Base-by-base conservation (phyloP, 148 eudicot species). In the Chenopodium formosanum region DNA sequence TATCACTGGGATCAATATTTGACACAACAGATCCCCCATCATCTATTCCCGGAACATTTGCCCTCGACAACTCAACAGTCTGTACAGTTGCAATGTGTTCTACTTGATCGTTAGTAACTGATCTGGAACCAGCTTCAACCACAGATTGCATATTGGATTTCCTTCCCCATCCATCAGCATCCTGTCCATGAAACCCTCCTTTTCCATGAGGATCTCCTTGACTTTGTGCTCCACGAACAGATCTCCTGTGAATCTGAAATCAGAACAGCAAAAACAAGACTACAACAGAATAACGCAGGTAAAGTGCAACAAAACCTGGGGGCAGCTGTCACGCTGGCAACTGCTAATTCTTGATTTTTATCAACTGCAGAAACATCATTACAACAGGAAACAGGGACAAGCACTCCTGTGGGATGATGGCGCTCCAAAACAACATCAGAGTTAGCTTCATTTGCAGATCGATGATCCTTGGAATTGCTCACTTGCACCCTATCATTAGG, bases 161-260 rank as follows among this genome's bases (percentile, higher is more conserved):
- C 82, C 84, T 91, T 66, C 82, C 85, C 92, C 90, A 84, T 48
- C 92, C 94, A 84, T 89, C 93, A 65, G 77, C 81, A 74, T 91
- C 95, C 46, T 83, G 91, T 82, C 80, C 83, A 78, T 82, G 83
- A 66, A 86, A 79, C 81, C 83, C 88, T 27, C 86, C 91, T 86
- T 84, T 94, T 34, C 88, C 88, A 66, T 80, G 89, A 76, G 85
- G 85, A 73, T 87, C 88, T 40, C 84, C 76, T 81, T 91, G 85
- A 74, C 82, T 83, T 73, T 86, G 94, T 65, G 83, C 80, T 74
- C 87, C 93, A 82, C 85, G 88, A 50, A 82, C 74, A 68, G 88
- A 63, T 84, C 87, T 87, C 92, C 98, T 96, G 92, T 37, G 79
- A 82, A 78, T 70, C 48, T 82, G 32, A 81, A 78, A 82, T 86